Conservation (phyloP, 2,329 filamentous ascomycete genomes). For the Colletotrichum tofieldiae region DNA sequence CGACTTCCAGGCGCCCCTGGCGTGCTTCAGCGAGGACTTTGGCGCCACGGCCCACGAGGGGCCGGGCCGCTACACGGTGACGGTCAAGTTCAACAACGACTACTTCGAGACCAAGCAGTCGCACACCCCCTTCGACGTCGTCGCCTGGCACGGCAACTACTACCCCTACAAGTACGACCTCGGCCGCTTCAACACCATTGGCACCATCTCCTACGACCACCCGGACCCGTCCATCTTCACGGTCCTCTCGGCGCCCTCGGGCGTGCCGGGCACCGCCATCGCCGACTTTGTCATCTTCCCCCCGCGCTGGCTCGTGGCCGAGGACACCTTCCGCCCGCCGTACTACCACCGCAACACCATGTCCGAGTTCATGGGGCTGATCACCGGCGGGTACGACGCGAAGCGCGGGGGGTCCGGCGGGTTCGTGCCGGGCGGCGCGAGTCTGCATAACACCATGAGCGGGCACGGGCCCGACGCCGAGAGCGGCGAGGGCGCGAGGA, state of each 20-base stretch:
- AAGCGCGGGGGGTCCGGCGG: constrained; percentile 68
- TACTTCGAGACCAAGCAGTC: constrained; percentile 77
- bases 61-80: constrained; percentile 62
- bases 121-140: constrained; percentile 84
- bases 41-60: constrained; percentile 58
- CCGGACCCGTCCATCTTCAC: constrained; percentile 86
- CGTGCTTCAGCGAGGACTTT: constrained; percentile 75
- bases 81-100: constrained; percentile 77
- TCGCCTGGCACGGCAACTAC: constrained; percentile 86
- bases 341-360: constrained; percentile 82
- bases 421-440: constrained; percentile 73
- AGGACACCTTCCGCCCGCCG: constrained; percentile 80
- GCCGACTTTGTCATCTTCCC: constrained; percentile 83
- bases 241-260: constrained; percentile 76
- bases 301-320: constrained; percentile 78
- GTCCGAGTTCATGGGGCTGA: constrained; percentile 76
- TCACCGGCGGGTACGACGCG: constrained; percentile 74
- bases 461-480: constrained; percentile 75
- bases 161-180: constrained; percentile 88
- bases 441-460: constrained; percentile 80
- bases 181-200: constrained; percentile 82
- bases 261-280: constrained; percentile 73
- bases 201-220: constrained; percentile 82
- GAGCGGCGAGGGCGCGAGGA: constrained; percentile 70
- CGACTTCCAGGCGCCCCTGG: constrained; percentile 83